Evolutionary conservation across 2,329 filamentous ascomycete species (phyloP), one percentile per base, ranked within the genome.

Genomic region (Byssothecium circinans): DNA sequence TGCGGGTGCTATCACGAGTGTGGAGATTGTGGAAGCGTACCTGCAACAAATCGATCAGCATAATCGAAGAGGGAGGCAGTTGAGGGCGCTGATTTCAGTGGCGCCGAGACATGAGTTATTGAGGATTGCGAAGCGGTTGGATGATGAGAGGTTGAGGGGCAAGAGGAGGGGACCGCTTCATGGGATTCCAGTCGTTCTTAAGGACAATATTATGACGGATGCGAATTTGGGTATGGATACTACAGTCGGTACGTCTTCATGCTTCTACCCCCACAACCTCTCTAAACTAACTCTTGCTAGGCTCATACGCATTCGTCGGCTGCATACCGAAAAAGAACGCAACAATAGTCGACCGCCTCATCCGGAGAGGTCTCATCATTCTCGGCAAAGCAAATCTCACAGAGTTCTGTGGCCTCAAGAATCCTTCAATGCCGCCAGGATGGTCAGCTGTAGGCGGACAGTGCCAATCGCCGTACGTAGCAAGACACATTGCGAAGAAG

Each of bases 371-470:
- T n/a, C 58, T 74, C 36, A 71, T 76, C 27, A 62, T 77, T 11
- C 53, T 76, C 8, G 74, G 69, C 0, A 76, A 75, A 53, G 60
- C 68, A 2, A 76, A 75, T 45, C 52, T 77, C 18, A 74, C 72
- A 12, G 64, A 72, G 49, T 69, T 70, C 49, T 68, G 64, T 40
- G 67, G 62, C 2, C 53, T 67, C 29, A 68, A 73, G 59, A 63
- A 68, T 37, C 56, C 64, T 43, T 62, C 65, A 4, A 71, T 71
- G 52, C 65, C 66, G 4, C 62, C 67, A 1, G 73, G 72, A 2
- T 75, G 70, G 70, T 73, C 70, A 30, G 64, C 71, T 5, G 61
- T 70, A 1, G 71, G 68, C 14, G 70, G 70, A 7, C 68, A 72
- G 49, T 71, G 67, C 23, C 68, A 70, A 44, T 69, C 61, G 17